Conservation (phyloP, 2,329 filamentous ascomycete species). For the Myriosclerotinia scirpicola region DNA sequence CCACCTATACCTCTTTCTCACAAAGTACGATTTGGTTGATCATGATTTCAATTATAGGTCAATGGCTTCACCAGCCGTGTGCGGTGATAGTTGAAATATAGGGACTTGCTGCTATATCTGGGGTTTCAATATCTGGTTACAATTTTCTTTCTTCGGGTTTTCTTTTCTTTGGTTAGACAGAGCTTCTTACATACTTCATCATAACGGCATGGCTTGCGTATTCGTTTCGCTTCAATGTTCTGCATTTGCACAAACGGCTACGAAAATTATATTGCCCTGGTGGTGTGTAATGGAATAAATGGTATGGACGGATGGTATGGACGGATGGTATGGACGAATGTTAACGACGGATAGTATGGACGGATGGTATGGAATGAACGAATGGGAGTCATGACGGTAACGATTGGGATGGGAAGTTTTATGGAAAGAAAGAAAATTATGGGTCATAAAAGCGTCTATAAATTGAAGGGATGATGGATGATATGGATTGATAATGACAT, state of each 20-base stretch:
- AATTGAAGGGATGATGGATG: not conserved
- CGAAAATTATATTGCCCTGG: slow-evolving; percentile 16
- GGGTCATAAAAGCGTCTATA: slow-evolving; percentile 3
- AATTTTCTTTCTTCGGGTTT: not conserved
- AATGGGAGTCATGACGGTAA: not conserved
- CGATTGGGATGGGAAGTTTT: not conserved
- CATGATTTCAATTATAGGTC: slow-evolving; percentile 5
- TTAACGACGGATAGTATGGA: no score
- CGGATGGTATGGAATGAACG: not conserved
- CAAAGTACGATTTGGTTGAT: slow-evolving; percentile 11
- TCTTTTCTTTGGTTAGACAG: not conserved
- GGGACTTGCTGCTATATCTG: slow-evolving; percentile 16
- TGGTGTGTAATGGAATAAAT: slow-evolving; percentile 12
- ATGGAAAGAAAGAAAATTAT: not conserved
- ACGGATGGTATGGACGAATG: not conserved
- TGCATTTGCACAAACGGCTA: slow-evolving; percentile 2
- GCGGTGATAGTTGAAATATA: not conserved
- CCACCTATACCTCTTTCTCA: slow-evolving; percentile 3
- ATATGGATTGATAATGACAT: not conserved
- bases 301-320: not conserved
- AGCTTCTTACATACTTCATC: not conserved
- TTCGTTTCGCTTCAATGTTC: not conserved
- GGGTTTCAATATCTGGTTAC: not conserved
- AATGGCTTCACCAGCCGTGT: slow-evolving; percentile 10
- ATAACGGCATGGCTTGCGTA: slow-evolving; percentile 2